phyloP scores from a whole-genome alignment of 257 asterid species.

The Salvia splendens region DNA sequence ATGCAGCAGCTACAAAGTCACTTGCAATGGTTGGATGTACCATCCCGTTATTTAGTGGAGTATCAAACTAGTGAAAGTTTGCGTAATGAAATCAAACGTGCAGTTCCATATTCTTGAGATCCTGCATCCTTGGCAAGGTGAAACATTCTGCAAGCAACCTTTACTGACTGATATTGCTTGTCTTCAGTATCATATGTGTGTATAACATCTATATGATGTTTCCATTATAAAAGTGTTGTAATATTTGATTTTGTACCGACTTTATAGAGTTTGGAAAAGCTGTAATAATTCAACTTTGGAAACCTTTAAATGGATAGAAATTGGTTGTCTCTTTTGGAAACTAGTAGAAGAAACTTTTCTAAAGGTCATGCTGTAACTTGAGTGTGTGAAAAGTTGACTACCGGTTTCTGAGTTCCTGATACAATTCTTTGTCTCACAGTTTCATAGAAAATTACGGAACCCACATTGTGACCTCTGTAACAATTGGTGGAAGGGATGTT shows the following conservation, averaged over 20 bases:
- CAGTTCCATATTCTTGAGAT: conserved; percentile 98
- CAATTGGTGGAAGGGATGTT: conserved; percentile 93
- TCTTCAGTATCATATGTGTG: conserved; percentile 1
- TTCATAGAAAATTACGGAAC: conserved; percentile 96
- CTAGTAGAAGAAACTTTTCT: neutral
- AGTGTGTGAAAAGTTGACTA: neutral
- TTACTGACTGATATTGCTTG: conserved; percentile 15
- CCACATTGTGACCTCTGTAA: conserved; percentile 90
- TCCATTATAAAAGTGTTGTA: neutral
- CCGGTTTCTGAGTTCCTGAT: conserved; percentile 33
- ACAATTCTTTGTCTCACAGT: conserved; percentile 53
- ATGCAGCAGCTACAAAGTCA: conserved; percentile 88
- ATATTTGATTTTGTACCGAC: neutral
- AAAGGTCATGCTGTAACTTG: neutral
- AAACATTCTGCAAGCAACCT: conserved; percentile 19
- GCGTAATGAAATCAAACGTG: conserved; percentile 71
- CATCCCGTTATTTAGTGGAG: conserved; percentile 44
- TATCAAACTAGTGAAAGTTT: conserved; percentile 61
- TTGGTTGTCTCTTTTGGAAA: neutral
- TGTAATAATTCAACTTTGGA: neutral
- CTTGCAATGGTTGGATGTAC: conserved; percentile 84
- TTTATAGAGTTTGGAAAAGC: neutral
- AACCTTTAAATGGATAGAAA: neutral
- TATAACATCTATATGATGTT: neutral
- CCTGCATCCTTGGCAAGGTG: conserved; percentile 95